Base-by-base conservation (phyloP, 1,139 yeast species). In the Geotrichum restrictum region DNA sequence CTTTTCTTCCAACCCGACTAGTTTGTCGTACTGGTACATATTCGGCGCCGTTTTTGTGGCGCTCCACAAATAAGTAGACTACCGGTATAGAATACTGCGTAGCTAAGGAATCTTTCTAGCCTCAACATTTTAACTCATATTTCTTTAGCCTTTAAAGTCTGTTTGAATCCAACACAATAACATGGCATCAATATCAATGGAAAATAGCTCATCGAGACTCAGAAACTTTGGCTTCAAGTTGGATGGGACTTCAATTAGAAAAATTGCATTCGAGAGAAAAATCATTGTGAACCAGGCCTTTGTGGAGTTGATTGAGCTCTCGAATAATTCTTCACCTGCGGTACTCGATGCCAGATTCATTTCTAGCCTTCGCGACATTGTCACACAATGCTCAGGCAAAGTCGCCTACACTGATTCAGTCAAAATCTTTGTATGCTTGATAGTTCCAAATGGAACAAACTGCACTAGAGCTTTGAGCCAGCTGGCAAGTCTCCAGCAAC, bases 401-500 rank as follows among this genome's bases (percentile, higher is more conserved):
- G 31, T 22, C 7, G 34, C 47, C 1, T 39, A 36, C 19, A 18
- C 50, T n/a, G 49, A 50, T 3, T 34, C 46, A 8, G 36, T 46
- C 19, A 27, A 48, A 7, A 29, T 51, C 13, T 27, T 51, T 13
- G 48, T 51, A 13, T 51, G 54, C 31, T 16, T 51, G 38, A 19
- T 50, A 11, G 24, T 49, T 4, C 39, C 52, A 41, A 5, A 34
- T 4, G 39, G 19, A 3, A 27, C 24, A 16, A 13, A 21, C 32
- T 22, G 49, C 34, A 24, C 46, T 2, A 22, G 11, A 29, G 29
- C 42, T 1, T 19, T 41, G 19, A 41, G 48, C 29, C 36, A 29
- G 18, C 38, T 51, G 16, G 36, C 47, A 13, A 22, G 29, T 31
- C 43, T 51, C n/a, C 54, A 51, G 31, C 54, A 51, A 34, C 29